Conservation (phyloP, 495 filamentous ascomycete species). For the Thozetella sp. region DNA sequence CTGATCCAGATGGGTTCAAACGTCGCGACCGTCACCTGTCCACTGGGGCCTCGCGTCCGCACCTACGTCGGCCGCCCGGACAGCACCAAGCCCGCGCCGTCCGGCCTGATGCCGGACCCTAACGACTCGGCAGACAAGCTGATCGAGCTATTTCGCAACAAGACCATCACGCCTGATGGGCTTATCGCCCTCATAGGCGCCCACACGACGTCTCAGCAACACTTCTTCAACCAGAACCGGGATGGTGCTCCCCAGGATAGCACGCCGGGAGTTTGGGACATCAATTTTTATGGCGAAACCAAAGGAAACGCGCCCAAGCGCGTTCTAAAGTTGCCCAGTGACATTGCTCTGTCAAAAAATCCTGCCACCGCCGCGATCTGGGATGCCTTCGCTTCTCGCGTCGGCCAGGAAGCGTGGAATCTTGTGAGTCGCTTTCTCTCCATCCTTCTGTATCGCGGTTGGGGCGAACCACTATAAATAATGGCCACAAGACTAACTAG, state of each 20-base stretch:
- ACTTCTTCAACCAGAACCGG: conserved; percentile 26
- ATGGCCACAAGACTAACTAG: no score
- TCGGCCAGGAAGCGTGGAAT: conserved; percentile 35
- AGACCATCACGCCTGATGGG: conserved; percentile 39
- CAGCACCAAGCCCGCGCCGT: conserved; percentile 20
- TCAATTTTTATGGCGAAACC: conserved; percentile 36
- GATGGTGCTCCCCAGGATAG: conserved; percentile 35
- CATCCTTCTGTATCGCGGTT: not conserved
- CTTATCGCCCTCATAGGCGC: conserved; percentile 45
- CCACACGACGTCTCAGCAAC: conserved; percentile 40
- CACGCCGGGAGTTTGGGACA: conserved; percentile 44
- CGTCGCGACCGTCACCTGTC: conserved; percentile 27
- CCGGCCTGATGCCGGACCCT: conserved; percentile 33
- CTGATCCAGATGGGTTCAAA: conserved; percentile 30
- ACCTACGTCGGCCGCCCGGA: conserved; percentile 40
- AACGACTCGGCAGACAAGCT: conserved; percentile 27
- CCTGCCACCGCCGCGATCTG: conserved; percentile 28
- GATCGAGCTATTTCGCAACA: conserved; percentile 39
- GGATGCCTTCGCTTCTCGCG: conserved; percentile 22
- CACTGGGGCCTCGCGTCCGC: conserved; percentile 32
- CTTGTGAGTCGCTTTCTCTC: conserved; percentile 20
- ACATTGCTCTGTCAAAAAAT: conserved; percentile 29
- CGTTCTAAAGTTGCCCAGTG: conserved; percentile 38
- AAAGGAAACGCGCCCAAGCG: conserved; percentile 20
- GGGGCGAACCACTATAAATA: conserved; percentile 6